Evolutionary conservation across 805 yeast species (phyloP).

Genomic region (Candida tibetensis): DNA sequence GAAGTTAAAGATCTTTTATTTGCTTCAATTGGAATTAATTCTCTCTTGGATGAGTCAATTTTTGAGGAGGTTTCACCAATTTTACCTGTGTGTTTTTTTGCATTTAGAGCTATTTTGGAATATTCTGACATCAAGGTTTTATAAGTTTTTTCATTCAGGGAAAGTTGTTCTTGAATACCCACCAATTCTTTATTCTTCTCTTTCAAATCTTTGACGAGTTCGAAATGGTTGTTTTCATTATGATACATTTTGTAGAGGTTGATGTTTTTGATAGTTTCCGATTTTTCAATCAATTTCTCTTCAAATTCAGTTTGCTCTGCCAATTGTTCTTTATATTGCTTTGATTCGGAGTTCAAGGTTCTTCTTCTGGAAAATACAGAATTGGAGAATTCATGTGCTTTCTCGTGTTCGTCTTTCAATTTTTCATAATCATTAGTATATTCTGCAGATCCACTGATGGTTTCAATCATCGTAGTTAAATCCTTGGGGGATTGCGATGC

Average conservation of each 20-base stretch:
- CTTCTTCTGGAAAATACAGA: constrained; percentile 66
- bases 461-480: constrained; percentile 71
- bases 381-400: constrained; percentile 61
- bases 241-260: constrained; percentile 67
- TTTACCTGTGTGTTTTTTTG: constrained; percentile 39
- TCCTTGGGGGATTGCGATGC: constrained; percentile 84
- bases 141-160: constrained; percentile 26
- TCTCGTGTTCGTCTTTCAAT: constrained; percentile 61
- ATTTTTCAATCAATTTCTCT: constrained; percentile 48
- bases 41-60: constrained; percentile 46
- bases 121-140: constrained; percentile 36
- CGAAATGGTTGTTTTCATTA: constrained; percentile 43
- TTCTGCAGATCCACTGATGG: constrained; percentile 78
- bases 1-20: constrained; percentile 47
- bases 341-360: constrained; percentile 67
- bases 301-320: constrained; percentile 69
- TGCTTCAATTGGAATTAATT: constrained; percentile 61
- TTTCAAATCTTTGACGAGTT: constrained; percentile 31
- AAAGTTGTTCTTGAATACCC: constrained; percentile 25
- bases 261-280: constrained; percentile 44
- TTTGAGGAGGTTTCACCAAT: constrained; percentile 34
- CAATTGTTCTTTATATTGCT: constrained; percentile 73
- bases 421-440: constrained; percentile 62
- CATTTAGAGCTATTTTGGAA: constrained; percentile 44
- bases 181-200: constrained; percentile 37